Base-by-base conservation (phyloP, 2,329 filamentous ascomycete genomes). In the Hymenoscyphus fraxineus region DNA sequence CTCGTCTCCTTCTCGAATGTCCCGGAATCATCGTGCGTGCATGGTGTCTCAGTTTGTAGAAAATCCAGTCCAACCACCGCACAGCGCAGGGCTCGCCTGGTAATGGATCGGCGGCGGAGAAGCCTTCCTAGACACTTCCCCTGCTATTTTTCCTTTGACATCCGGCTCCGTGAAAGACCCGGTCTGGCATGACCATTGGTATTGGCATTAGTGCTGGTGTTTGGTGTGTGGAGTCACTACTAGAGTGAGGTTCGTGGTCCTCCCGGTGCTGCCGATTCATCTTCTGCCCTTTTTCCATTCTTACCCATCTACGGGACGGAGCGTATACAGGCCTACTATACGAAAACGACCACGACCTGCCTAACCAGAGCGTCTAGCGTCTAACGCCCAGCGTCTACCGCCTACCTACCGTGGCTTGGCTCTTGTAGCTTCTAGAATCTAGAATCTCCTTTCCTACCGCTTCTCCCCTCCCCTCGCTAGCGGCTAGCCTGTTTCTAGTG, bases 91-190 rank as follows among this genome's bases (percentile, higher is more conserved):
- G 38, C 39, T 12, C 58, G 39, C 39, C 39, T 59, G 58, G n/a
- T 13, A 27, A 59, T 59, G 58, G 58, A 59, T 59, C 58, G 38
- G 38, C 58, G 35, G 56, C 22, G 56, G 56, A 58, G 56, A 58
- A 40, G 47, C 47, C 47, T 54, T 54, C 47, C 47, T 54, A 54
- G 47, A 54, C 31, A 57, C 32, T 38, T 35, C n/a, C 55, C 55
- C 55, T 57, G 32, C 55, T 35, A 1, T 9, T 38, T n/a, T n/a
- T 35, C n/a, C n/a, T n/a, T n/a, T n/a, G n/a, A n/a, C n/a, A n/a
- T 57, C 16, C 55, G 27, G 16, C 31, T 38, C 55, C 55, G 31
- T 35, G 31, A 19, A 54, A 22, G 19, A 54, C 19, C 55, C 31
- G 31, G 55, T n/a, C 55, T 57, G 27, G 32, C 55, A 54, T 54